Percentiles rank a stretch among this genome's conserved stretches.
phyloP scores from a whole-genome alignment of 1,284 basidiomycete genomes.

The Clitocybe nebularis region DNA sequence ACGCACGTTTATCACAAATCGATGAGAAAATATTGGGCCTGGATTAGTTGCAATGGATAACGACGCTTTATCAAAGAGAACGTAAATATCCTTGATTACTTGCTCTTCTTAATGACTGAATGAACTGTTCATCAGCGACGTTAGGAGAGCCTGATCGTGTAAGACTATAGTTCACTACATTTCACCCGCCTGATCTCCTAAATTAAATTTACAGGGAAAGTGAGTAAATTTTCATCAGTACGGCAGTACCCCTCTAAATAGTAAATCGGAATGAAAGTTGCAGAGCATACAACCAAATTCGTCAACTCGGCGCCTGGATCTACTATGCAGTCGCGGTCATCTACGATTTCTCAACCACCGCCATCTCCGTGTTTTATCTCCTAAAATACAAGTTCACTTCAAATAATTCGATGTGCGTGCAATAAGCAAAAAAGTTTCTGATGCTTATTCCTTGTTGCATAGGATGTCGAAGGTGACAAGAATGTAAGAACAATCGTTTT shows the following conservation, averaged over 20 bases:
- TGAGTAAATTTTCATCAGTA: slow-evolving; percentile 13
- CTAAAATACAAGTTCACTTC: slow-evolving; percentile 33
- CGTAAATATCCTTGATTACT: slow-evolving; percentile 26
- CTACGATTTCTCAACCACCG: slow-evolving; percentile 39
- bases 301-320: slow-evolving; percentile 35
- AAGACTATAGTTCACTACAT: background rate
- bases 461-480: slow-evolving; percentile 39
- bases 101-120: background rate
- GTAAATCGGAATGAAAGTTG: slow-evolving; percentile 26
- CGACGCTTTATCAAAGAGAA: slow-evolving; percentile 42
- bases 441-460: slow-evolving; percentile 8
- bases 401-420: slow-evolving; percentile 31
- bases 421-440: slow-evolving; percentile 2
- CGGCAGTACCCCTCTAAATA: background rate
- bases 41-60: slow-evolving; percentile 45
- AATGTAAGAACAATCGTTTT: slow-evolving; percentile 28
- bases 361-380: slow-evolving; percentile 36
- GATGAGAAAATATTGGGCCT: slow-evolving; percentile 5
- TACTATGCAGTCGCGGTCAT: slow-evolving; percentile 42
- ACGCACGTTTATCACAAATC: slow-evolving; percentile 8
- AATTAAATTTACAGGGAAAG: slow-evolving; percentile 23
- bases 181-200: background rate
- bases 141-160: slow-evolving; percentile 2
- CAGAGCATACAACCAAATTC: slow-evolving; percentile 25
- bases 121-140: background rate